Evolutionary conservation across 108 stramenopile genomes (phyloP).

Genomic region (Fragilariopsis cylindrus): DNA sequence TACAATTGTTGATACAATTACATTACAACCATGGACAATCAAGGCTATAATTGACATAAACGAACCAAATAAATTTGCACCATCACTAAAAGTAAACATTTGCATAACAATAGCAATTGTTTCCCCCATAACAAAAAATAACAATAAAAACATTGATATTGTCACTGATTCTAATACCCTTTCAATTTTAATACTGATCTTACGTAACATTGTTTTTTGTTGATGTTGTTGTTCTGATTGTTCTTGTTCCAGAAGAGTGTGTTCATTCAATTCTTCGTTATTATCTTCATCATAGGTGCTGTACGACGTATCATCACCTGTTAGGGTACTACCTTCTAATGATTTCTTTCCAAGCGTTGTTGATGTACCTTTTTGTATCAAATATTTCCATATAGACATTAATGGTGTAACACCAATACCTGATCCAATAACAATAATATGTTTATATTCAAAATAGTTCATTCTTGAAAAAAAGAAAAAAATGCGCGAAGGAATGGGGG

Average conservation of each 20-base stretch:
- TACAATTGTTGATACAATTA: conserved; percentile 16
- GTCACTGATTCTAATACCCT: conserved; percentile 31
- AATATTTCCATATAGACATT: conserved; percentile 28
- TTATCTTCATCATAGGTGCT: too few species aligned
- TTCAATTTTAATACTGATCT: neutral
- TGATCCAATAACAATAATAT: conserved; percentile 32
- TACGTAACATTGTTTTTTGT: neutral
- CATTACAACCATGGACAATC: conserved; percentile 18
- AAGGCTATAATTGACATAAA: conserved; percentile 11
- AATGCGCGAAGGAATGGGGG: too few species aligned
- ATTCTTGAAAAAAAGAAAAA: neutral
- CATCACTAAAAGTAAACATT: conserved; percentile 1
- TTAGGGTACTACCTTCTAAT: too few species aligned
- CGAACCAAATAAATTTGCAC: conserved; percentile 9
- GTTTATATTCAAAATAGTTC: conserved; percentile 31
- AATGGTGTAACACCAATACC: conserved; percentile 37
- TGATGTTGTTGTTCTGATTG: too few species aligned
- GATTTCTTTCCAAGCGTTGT: neutral
- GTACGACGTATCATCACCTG: too few species aligned
- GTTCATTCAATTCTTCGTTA: too few species aligned
- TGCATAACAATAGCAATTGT: conserved; percentile 13
- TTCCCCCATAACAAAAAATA: conserved; percentile 16
- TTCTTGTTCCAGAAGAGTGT: too few species aligned
- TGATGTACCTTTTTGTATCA: conserved; percentile 10
- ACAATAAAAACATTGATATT: conserved; percentile 27